Base-by-base conservation (phyloP, 2,329 filamentous ascomycete genomes). In the Alternaria solani region DNA sequence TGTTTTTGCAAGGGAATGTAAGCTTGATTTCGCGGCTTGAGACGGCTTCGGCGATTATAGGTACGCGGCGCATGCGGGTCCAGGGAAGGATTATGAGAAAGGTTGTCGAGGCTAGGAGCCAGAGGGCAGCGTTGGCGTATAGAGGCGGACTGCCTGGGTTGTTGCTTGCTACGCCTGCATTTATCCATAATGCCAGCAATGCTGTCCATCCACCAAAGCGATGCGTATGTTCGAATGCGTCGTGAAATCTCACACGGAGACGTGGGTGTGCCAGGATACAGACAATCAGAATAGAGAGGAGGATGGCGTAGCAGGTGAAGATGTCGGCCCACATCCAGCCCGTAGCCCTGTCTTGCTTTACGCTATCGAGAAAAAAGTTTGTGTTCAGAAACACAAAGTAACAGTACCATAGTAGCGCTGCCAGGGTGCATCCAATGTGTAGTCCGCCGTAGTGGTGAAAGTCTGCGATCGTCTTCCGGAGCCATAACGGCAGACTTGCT, bases 1-100 rank as follows among this genome's bases (percentile, higher is more conserved):
- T 69, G 47, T 60, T 20, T 5, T 53, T n/a, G 58, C 67, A 66
- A 4, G 70, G 67, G 49, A 74, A 76, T 72, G 90, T 87, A 20
- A 95, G 84, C 43, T 89, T 86, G 39, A 91, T 81, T 51, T 91
- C 91, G 77, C 93, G 91, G 36, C 84, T 75, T 0, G 91, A 94
- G 16, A 95, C 85, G 4, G 83, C 80, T 71, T 92, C 87, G 7
- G 89, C 81, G 20, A 84, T 80, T 56, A 94, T 89, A 12, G 82
- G 79, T 38, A 92, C 87, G 65, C 86, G 88, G 55, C 90, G 86
- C 23, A 95, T 86, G 63, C 87, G 85, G 2, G 90, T 74, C 91
- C 92, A 96, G 0, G 92, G 91, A 44, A 90, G 87, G 52, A 89
- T 81, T 66, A 94, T 85, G 66, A 89, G 86, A 48, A 84, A 72